Evolutionary conservation across 1,139 yeast species (phyloP), one percentile per base, ranked within the genome.

Genomic region (Candida glucosophila): DNA sequence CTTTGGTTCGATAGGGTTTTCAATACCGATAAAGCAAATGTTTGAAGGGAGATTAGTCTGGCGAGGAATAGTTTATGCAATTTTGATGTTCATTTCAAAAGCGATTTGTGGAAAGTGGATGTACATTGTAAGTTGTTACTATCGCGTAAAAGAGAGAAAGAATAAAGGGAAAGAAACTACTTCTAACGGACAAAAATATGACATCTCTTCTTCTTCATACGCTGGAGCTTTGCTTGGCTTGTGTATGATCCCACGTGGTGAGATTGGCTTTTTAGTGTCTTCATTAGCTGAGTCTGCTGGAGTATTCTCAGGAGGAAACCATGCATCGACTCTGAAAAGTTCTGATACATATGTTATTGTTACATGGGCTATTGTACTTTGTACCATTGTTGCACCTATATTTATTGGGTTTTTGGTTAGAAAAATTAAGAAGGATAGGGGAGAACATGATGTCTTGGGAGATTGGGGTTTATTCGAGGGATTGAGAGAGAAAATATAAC

Each of bases 1-100:
- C 16, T 28, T 28, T 25, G 30, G 28, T 10, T 24, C 30, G 6
- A 28, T 28, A 10, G 30, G 30, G 6, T 28, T 28, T 19, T 28
- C 30, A 5, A 28, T 28, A 12, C 30, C 30, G 5, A 28, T 28
- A 5, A 28, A 14, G 15, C 28, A 26, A 17, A 28, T 28, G 30
- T 28, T 28, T 15, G 17, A 15, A 3, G 30, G 28, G 11, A 17
- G 28, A 11, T 22, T 28, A 8, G 17, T 28, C 8, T 28, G 28
- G 25, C 24, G 17, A 18, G 30, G 30, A 12, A 14, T 28, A 10
- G 19, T 28, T 4, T 28, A 28, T 24, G 12, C 30, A n/a, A 13
- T 24, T n/a, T 12, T 28, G 19, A 28, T 28, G 30, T 17, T 25
- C 13, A 14, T 22, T 19, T 18, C 28, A 14, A 28, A 28, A 22